Base-by-base conservation (phyloP, 202 grass and related monocot genomes). In the Cymbopogon flexuosus region DNA sequence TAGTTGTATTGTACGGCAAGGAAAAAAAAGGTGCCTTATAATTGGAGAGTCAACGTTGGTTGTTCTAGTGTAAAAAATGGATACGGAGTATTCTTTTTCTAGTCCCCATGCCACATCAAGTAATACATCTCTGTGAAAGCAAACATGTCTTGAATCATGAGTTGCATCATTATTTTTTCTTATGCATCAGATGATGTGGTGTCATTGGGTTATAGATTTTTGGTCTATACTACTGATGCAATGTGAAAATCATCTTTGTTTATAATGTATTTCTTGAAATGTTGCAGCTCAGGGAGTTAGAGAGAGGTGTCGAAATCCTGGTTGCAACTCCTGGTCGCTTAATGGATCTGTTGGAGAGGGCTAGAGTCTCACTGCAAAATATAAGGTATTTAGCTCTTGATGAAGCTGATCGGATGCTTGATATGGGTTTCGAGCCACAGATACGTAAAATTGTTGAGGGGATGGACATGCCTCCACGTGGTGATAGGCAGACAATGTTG, bases 361-460 rank as follows among this genome's bases (percentile, higher is more conserved):
- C 96, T 73, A 92, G 96, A 76, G 96, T 99, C 36, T 99, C 96
- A 79, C 87, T 99, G 37, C 90, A 93, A 77, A 82, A 85, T 85
- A 92, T 99, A 58, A 89, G 35, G 59, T 96, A 85, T 63, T 87
- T 99, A 23, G 90, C 92, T 71, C 90, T 99, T n/a, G 96, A 96
- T 88, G 96, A 99, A 89, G 96, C 96, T 61, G 92, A 99, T 88
- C 87, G 96, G 39, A 99, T 99, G 96, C 90, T 99, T 29, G 96
- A 99, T 84, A 99, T 99, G 96, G 96, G 96, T 59, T 99, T 99
- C 14, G 96, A 99, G 77, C 96, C 96, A 79, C 96, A 99, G 70
- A 98, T 98, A 63, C 90, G 95, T 58, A 95, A 92, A 64, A 98
- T 95, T 88, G 96, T 98, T 62, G 96, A 98, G 83, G 90, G 93